These are phyloP conservation scores for Bonia amplexicaulis DNA, from an alignment of 176 grass and related monocot genomes.

Conservation along the genomic window DNA sequence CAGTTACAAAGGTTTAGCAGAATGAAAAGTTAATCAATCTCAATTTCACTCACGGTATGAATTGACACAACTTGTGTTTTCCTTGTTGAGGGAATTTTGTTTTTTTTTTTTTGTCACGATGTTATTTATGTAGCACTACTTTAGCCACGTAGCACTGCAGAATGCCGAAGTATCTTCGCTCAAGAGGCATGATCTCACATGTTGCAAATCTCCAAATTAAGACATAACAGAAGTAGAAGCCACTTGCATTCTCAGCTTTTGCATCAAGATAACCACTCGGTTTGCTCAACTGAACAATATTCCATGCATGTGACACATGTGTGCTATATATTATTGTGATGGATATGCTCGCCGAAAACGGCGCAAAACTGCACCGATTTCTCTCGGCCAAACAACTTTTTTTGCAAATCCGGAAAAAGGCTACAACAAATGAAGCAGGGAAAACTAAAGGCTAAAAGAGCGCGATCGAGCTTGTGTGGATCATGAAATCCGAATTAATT, in stretches of 20 bases:
- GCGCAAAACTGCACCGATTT: background rate
- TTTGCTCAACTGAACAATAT: background rate
- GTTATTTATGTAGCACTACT: background rate
- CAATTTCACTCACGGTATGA: background rate
- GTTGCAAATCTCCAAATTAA: background rate
- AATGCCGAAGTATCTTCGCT: background rate
- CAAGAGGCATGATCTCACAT: background rate
- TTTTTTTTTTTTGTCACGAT: background rate
- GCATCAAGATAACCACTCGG: background rate
- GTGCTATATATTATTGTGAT: background rate
- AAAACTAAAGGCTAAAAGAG: background rate
- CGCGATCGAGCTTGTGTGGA: background rate
- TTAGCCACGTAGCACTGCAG: background rate
- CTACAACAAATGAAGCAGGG: no score
- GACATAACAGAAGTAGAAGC: background rate
- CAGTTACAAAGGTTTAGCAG: no score
- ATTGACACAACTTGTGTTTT: background rate
- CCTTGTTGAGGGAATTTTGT: background rate
- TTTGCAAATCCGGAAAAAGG: background rate
- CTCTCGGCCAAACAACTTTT: background rate
- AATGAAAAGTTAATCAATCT: background rate
- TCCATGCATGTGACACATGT: background rate
- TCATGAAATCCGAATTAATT: background rate
- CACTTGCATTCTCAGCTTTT: background rate
- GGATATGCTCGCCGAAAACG: background rate